Evolutionary conservation across 2,329 filamentous ascomycete genomes (phyloP).

Genomic region (Graphilbum sp.): DNA sequence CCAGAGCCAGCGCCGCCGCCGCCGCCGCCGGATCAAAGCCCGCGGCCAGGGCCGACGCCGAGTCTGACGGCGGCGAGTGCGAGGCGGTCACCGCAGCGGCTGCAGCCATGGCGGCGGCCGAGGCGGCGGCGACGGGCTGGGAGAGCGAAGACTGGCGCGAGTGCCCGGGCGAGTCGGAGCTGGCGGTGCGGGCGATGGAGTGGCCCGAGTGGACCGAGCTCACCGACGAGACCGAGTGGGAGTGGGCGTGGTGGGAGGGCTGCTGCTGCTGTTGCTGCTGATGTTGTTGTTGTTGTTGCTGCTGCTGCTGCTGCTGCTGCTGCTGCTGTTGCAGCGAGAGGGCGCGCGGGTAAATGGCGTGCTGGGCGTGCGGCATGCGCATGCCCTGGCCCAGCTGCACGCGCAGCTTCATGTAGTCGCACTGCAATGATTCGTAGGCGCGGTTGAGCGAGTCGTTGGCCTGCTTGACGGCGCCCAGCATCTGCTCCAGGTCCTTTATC

Average conservation of each 20-base stretch:
- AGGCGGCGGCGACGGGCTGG: background rate
- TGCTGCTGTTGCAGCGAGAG: too few species aligned
- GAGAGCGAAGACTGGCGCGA: background rate
- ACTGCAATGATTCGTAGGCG: slow-evolving; percentile 34
- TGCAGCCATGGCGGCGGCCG: background rate
- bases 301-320: too few species aligned
- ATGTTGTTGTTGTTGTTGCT: too few species aligned
- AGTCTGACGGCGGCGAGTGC: too few species aligned
- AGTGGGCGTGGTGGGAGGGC: background rate
- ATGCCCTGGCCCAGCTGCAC: background rate
- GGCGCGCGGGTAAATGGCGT: too few species aligned
- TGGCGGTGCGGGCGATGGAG: background rate
- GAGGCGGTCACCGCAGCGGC: background rate
- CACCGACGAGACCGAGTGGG: background rate
- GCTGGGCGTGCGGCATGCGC: background rate
- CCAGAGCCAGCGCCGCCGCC: background rate
- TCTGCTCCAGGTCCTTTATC: slow-evolving; percentile 43
- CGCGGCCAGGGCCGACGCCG: slow-evolving; percentile 6
- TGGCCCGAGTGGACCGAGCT: slow-evolving; percentile 11
- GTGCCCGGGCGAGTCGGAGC: background rate
- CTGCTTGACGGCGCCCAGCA: slow-evolving; percentile 35
- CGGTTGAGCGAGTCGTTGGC: slow-evolving; percentile 38
- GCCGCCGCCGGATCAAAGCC: background rate
- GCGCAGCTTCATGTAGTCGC: slow-evolving; percentile 22
- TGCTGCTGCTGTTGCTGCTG: too few species aligned